Base-by-base conservation (phyloP, 176 grass and related monocot species). In the Musa acuminata region DNA sequence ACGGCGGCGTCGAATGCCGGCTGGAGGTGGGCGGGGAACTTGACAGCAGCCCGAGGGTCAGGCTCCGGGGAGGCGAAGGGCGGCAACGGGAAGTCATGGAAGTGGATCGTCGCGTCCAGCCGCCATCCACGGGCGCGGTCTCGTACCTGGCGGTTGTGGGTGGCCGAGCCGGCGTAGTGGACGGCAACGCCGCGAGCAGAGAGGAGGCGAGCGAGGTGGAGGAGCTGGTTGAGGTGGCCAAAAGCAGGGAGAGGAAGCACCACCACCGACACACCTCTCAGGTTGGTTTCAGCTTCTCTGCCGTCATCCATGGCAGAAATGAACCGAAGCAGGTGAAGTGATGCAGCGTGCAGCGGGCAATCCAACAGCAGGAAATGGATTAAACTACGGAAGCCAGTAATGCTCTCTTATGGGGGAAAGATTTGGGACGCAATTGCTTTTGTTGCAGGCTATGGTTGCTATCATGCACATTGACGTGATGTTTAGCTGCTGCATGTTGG, bases 161-260 rank as follows among this genome's bases (percentile, higher is more conserved):
- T 52, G 14, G 62, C 25, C 79, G 64, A 73, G 72, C 73, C 75
- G 75, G 55, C 79, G 76, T 73, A 25, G 65, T 63, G 78, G 51
- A 13, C 60, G 5, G 35, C 17, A 21, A 75, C 27, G 73, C 78
- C 35, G 50, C 69, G 73, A 64, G 79, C 74, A 62, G 68, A 19
- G 55, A 71, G 54, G 80, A 76, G 66, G 16, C 52, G 77, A 2
- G 66, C 55, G 55, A 73, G 50, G 59, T 74, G 52, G 72, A 74
- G 72, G 24, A 74, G 53, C 72, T 74, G 72, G 52, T 55, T 74
- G 52, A 74, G 51, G 72, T 74, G 72, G 20, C 72, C 72, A 9
- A 55, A 52, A 0, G 72, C 72, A 0, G 72, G 72, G 12, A 74
- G 72, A 13, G 72, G 72, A 0, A 74, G 21, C 23, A 74, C 8